phyloP scores from a whole-genome alignment of 768 basidiomycete species.

The Rubroboletus satanas region DNA sequence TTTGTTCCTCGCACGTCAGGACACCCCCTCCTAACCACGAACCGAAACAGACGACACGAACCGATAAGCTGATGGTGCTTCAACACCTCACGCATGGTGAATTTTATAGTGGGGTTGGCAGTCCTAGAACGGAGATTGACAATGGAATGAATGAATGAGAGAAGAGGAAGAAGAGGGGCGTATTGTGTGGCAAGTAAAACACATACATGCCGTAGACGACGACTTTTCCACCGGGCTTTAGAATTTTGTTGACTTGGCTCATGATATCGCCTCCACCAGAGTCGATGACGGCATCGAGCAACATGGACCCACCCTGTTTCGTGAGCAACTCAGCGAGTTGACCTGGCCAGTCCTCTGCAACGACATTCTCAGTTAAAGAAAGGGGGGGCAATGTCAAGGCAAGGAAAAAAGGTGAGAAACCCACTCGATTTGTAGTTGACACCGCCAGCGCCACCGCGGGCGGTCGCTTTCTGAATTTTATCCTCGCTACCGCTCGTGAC shows the following conservation, averaged over 20 bases:
- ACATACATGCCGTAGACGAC: conserved; percentile 64
- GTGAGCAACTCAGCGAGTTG: conserved; percentile 44
- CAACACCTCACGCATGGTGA: conserved; percentile 78
- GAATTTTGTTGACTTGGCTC: conserved; percentile 41
- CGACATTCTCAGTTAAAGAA: background rate
- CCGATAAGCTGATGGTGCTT: conserved; percentile 73
- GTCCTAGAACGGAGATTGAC: conserved; percentile 46
- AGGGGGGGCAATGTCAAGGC: background rate
- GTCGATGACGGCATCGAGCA: conserved; percentile 63
- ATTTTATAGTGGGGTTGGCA: conserved; percentile 49
- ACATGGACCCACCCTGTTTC: conserved; percentile 20
- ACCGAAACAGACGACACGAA: conserved; percentile 28
- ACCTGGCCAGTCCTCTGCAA: conserved; percentile 49
- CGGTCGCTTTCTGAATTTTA: conserved; percentile 64
- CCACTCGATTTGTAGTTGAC: conserved; percentile 66
- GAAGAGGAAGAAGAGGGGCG: background rate
- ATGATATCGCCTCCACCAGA: conserved; percentile 68
- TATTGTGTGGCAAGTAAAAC: background rate
- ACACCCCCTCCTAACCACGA: background rate
- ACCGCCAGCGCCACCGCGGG: conserved; percentile 74
- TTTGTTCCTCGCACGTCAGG: conserved; percentile 29
- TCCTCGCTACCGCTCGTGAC: conserved; percentile 69
- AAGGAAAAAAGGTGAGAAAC: conserved; percentile 15
- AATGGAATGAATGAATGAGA: conserved; percentile 6
- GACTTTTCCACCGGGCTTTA: conserved; percentile 56